Evolutionary conservation across 2,329 filamentous ascomycete species (phyloP).

Genomic region (Boeremia lycopersici): DNA sequence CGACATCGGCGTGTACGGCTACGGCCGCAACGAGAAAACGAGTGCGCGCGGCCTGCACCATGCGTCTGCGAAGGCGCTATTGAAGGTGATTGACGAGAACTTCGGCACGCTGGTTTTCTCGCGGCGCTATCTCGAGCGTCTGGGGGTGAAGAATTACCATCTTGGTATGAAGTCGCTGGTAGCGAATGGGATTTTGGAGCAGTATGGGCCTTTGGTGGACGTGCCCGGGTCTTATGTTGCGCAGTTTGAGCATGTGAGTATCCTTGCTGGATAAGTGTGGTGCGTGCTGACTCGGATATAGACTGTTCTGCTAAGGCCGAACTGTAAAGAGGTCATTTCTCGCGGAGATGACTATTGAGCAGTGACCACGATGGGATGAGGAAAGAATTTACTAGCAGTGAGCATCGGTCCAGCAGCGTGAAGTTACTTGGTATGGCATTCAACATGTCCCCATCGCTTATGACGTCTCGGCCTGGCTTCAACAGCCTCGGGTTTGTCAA

Average conservation of each 20-base stretch:
- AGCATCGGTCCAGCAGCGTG: background rate
- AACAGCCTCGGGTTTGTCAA: background rate
- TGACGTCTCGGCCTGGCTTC: background rate
- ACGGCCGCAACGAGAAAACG: conserved; percentile 64
- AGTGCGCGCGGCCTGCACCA: conserved; percentile 60
- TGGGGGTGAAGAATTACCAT: conserved; percentile 90
- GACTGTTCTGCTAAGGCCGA: conserved; percentile 42
- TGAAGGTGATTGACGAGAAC: conserved; percentile 91
- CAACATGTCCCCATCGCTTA: background rate
- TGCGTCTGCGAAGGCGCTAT: conserved; percentile 78
- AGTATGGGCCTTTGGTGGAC: conserved; percentile 86
- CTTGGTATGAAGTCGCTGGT: conserved; percentile 88
- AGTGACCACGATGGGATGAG: too few relatives aligned
- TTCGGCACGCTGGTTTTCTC: conserved; percentile 92
- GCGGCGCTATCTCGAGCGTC: conserved; percentile 81
- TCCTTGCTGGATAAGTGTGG: background rate
- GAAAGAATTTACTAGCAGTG: background rate
- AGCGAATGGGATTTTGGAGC: conserved; percentile 79
- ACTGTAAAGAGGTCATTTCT: conserved; percentile 84
- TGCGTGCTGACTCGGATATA: conserved; percentile 24
- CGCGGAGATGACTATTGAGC: conserved; percentile 80
- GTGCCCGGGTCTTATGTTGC: conserved; percentile 92
- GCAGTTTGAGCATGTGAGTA: conserved; percentile 89
- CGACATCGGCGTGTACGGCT: conserved; percentile 67
- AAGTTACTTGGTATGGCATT: background rate